These are phyloP conservation scores for Penicillium sp. DNA, from an alignment of 2,329 filamentous ascomycete species.

Conservation along the genomic window DNA sequence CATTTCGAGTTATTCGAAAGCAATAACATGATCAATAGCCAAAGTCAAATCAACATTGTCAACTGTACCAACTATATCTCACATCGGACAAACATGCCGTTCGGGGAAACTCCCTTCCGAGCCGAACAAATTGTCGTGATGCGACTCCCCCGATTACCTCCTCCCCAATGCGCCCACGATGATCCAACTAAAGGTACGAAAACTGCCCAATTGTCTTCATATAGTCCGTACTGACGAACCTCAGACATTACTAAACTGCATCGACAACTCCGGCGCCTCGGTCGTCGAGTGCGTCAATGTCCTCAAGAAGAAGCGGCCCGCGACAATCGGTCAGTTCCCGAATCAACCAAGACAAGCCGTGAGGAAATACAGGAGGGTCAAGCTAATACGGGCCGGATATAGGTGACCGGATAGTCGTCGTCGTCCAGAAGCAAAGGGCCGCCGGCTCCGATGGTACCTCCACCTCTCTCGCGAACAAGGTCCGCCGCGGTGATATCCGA, in stretches of 20 bases:
- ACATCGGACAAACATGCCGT: conserved; percentile 17
- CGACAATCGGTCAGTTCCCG: conserved; percentile 69
- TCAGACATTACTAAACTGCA: conserved; percentile 96
- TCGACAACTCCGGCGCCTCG: conserved; percentile 98
- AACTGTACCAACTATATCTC: not conserved
- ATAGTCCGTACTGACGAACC: not conserved
- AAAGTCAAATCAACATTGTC: no score
- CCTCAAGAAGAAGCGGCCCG: conserved; percentile 78
- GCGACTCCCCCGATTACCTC: conserved; percentile 2
- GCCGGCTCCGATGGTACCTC: conserved; percentile 67
- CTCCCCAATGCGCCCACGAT: conserved; percentile 55
- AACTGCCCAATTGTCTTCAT: not conserved
- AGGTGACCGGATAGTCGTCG: conserved; percentile 96
- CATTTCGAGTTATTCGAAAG: no score
- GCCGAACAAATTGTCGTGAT: conserved; percentile 23
- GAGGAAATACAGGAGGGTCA: not conserved
- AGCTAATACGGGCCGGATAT: conserved; percentile 6
- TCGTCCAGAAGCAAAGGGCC: conserved; percentile 91
- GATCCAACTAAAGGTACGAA: conserved; percentile 77
- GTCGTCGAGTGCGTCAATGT: conserved; percentile 95
- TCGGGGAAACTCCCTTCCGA: conserved; percentile 21
- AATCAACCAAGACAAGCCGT: not conserved
- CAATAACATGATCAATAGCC: no score
- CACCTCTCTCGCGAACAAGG: conserved; percentile 75
- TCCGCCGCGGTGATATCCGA: conserved; percentile 91